Evolutionary conservation across 1,139 yeast genomes (phyloP), one percentile per base, ranked within the genome.

Genomic region (Yamadazyma atlantica): DNA sequence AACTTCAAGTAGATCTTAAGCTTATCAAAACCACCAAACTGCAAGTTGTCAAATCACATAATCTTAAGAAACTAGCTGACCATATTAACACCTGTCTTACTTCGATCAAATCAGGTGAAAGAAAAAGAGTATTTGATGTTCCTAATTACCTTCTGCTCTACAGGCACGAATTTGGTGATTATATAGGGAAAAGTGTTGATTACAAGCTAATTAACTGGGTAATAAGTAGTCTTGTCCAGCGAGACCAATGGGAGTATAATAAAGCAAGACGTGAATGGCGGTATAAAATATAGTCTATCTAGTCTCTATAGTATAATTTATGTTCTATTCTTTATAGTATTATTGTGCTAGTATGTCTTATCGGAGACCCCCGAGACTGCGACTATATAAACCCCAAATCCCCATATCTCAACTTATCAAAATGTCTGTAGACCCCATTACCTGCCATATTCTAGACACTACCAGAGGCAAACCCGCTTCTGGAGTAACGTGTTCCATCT

Each of bases 401-500:
- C 12, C 23, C 11, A 14, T 18, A 25, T 11, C 3, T 28, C 17
- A 37, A 23, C 13, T 5, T 26, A 12, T 26, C 10, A 4, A 26
- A 28, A 58, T 60, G 63, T 51, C 66, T 12, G 69, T 60, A 24
- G 72, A 64, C 41, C 89, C 89, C 32, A 78, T 89, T 35, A 87
- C 96, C 6, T 88, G 96, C 60, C 97, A 89, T 58, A 78, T 89
- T 12, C 68, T 89, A 28, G 96, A 89, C 52, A 88, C 96, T 4
- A 80, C 85, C n/a, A 62, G 71, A 10, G 97, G 97, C 1, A 73
- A 67, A 44, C 97, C 97, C 0, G 96, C 96, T 0, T 55, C 64
- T 0, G 73, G 70, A 15, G 90, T 89, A 13, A 62, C 73, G 2
- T 82, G 86, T 49, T 80, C 81, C 31, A 62, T 83, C 23, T 76